phyloP scores from a whole-genome alignment of 106 monocot species.

The Vanilla planifolia region DNA sequence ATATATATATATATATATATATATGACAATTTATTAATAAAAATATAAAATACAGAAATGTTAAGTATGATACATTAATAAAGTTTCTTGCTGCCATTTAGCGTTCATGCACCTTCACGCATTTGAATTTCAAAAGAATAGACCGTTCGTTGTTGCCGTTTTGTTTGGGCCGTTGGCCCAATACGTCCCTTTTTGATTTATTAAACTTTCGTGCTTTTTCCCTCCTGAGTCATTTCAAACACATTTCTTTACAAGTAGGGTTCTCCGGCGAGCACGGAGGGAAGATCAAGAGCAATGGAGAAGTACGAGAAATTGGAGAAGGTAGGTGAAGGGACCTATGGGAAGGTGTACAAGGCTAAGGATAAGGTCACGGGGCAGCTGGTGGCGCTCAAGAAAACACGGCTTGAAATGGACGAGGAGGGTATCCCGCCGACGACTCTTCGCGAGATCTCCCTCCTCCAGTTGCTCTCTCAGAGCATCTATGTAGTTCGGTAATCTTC shows the following conservation, averaged over 20 bases:
- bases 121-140: slow-evolving; percentile 3
- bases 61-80: no score
- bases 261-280: not conserved
- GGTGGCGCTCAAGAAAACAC: slow-evolving; percentile 97
- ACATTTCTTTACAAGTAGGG: not conserved
- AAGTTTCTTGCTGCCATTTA: no score
- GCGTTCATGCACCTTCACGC: no score
- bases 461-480: slow-evolving; percentile 83
- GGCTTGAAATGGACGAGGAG: slow-evolving; percentile 97
- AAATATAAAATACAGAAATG: no score
- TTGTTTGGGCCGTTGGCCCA: not conserved
- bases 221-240: slow-evolving; percentile 11
- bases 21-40: no score
- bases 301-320: slow-evolving; percentile 99
- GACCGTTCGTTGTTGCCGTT: not conserved
- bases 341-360: slow-evolving; percentile 99
- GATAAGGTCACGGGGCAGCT: slow-evolving; percentile 85
- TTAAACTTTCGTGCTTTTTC: not conserved
- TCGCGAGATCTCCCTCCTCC: slow-evolving; percentile 95
- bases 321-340: slow-evolving; percentile 98
- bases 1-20: no score
- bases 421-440: slow-evolving; percentile 97
- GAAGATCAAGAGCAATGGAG: slow-evolving; percentile 13
- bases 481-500: slow-evolving; percentile 74
- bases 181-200: not conserved